Evolutionary conservation across 2,329 filamentous ascomycete species (phyloP), one percentile per base, ranked within the genome.

Genomic region (Podosphaera leucotricha): DNA sequence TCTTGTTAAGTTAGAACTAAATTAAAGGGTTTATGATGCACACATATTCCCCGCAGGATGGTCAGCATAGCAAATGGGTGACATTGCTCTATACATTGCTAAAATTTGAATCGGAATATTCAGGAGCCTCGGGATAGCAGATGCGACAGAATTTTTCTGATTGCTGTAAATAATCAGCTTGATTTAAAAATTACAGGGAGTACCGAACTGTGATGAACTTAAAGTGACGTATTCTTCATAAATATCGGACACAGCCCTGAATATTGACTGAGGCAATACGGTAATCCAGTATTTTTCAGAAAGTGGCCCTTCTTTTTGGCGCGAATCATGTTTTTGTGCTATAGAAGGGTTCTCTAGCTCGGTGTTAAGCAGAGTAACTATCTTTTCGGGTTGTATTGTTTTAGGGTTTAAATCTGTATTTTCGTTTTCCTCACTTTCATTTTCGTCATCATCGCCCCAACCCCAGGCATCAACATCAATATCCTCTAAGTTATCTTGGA

Each of bases 271-370:
- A 0, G 90, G 87, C 58, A 94, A 79, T 2, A 80, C 80, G 0
- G 87, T 94, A 43, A 93, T 80, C 46, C 77, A 81, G 59, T 93
- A 98, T 1, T 71, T 80, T 61, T 98, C 90, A 48, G 70, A 80
- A 38, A 95, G 62, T 0, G 81, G 80, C 47, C 95, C 63, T 56
- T 90, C 80, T 43, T 49, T 47, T 2, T 39, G 20, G 19, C 4
- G 13, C 15, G 15, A 5, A 11, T 18, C 24, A n/a, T 33, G 18
- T 40, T 35, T 28, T 20, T 39, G 15, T 2, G 19, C 13, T 6
- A 40, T 41, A 16, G 49, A 30, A 33, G 28, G 28, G 28, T 11
- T n/a, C 3, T 50, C 41, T 3, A 55, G 46, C 30, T 59, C 58
- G 20, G 53, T 46, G 52, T 61, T 13, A 33, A n/a, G 15, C 13